Evolutionary conservation across 306 rosid genomes (phyloP).

Genomic region (Cicer judaicum): DNA sequence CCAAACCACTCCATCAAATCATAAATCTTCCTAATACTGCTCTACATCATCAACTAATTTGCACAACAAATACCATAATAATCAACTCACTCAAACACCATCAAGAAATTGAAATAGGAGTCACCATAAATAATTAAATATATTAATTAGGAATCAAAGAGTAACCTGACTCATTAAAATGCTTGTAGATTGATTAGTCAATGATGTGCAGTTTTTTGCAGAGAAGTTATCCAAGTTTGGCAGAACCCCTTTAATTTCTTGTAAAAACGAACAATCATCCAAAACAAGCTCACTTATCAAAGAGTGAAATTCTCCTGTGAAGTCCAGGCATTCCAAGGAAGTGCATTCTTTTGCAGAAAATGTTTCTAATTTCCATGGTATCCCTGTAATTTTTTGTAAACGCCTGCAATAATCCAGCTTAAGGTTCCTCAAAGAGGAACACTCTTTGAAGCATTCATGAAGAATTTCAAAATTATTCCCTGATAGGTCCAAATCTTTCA

Average conservation of each 20-base stretch:
- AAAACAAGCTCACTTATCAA: background rate
- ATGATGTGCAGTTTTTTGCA: slow-evolving; percentile 3
- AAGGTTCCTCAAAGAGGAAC: background rate
- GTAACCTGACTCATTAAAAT: slow-evolving; percentile 34
- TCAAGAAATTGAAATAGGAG: background rate
- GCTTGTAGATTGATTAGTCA: background rate
- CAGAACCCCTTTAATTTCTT: background rate
- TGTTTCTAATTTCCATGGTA: background rate
- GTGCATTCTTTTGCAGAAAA: background rate
- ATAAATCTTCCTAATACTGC: background rate
- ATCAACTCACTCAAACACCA: background rate
- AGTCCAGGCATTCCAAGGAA: background rate
- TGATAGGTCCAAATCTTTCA: background rate
- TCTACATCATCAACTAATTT: background rate
- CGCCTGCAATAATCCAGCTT: background rate
- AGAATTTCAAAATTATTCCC: slow-evolving; percentile 10
- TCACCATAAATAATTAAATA: background rate
- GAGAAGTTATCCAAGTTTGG: background rate
- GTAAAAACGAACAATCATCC: background rate
- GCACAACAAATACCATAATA: background rate
- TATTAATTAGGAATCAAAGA: background rate
- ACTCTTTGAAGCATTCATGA: slow-evolving; percentile 13
- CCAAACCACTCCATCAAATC: background rate
- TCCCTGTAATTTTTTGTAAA: background rate
- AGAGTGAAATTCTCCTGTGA: background rate